Evolutionary conservation across 306 rosid genomes (phyloP), one percentile per base, ranked within the genome.

Genomic region (Morella rubra): DNA sequence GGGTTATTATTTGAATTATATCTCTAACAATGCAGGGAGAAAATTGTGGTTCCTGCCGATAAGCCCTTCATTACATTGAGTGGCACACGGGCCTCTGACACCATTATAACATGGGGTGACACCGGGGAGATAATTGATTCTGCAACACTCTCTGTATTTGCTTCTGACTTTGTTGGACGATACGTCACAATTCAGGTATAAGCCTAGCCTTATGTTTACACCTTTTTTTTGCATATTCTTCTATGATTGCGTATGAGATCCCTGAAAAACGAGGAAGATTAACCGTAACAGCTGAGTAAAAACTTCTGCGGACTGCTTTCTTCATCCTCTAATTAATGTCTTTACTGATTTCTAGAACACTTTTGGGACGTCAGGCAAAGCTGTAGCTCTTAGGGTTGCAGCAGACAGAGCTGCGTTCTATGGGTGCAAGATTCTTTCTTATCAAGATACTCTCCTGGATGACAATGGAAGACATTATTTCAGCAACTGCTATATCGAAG

Each of bases 371-470:
- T 83, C 83, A 27, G 81, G 49, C 0, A 82, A 83, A 77, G 91
- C 89, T 2, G 91, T 88, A 47, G 91, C 91, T 3, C 67, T 88
- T 45, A 78, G 89, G 52, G 82, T 85, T n/a, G 80, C 84, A 0
- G 86, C 80, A 4, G 88, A 88, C 20, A 79, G 66, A 59, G 88
- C 71, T 7, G 79, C 88, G 42, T 81, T 88, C 42, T 74, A 51
- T 20, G 91, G 82, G 1, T 88, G 91, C 42, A 81, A 81, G 14
- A 78, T 88, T 37, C n/a, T 81, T 22, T 84, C 89, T 12, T 58
- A 71, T 50, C 91, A 88, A 37, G 91, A 88, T 51, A 88, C 91
- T 6, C 77, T 88, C 19, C 74, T 88, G 1, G 91, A 85, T 11
- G 91, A 85, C 0, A 59, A 76, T 9, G 89, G 89, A 8, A 80